Base-by-base conservation (phyloP, 345 rosid genomes). In the Draba incana region DNA sequence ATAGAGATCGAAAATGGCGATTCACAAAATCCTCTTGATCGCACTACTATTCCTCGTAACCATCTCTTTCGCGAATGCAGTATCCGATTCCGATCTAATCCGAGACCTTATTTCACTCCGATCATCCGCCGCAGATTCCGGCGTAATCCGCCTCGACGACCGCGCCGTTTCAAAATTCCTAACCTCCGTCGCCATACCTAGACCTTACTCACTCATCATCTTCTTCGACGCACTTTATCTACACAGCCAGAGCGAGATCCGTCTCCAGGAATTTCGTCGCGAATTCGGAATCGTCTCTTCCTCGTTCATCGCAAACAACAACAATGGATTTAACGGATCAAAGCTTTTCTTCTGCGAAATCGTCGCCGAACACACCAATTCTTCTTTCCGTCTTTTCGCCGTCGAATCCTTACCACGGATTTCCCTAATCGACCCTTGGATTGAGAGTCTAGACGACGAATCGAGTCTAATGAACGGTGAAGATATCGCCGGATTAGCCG, bases 261-360 rank as follows among this genome's bases (percentile, higher is more conserved):
- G 60, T 50, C 93, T 90, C 61, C 75, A 43, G 3, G 75, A 83
- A 0, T 68, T 88, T 67, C 82, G 75, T 69, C 64, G 60, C 47
- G 96, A 90, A 43, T 86, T 88, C 87, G 69, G 77, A 38, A 59
- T 93, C 75, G 65, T 93, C 74, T 77, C 96, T 43, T 30, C 93
- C 47, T 84, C 98, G 13, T 93, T 85, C 83, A 57, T 76, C 83
- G 15, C 87, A 5, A 33, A 33, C 37, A 90, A 86, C 84, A 84
- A 88, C 80, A 75, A 70, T 10, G 55, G 58, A 68, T 20, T 72
- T 6, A 8, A 60, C 39, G 49, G 12, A 25, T 23, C 31, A 15
- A 85, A 80, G 64, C 86, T 92, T 66, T 92, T 92, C 90, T 88
- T 92, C 86, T 85, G 92, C 72, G 87, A 85, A 20, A 77, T 92